Percentiles rank a stretch among this genome's conserved stretches.
Evolutionary conservation across 1,284 basidiomycete genomes (phyloP).

Genomic region (Ustilago shanxiensis): DNA sequence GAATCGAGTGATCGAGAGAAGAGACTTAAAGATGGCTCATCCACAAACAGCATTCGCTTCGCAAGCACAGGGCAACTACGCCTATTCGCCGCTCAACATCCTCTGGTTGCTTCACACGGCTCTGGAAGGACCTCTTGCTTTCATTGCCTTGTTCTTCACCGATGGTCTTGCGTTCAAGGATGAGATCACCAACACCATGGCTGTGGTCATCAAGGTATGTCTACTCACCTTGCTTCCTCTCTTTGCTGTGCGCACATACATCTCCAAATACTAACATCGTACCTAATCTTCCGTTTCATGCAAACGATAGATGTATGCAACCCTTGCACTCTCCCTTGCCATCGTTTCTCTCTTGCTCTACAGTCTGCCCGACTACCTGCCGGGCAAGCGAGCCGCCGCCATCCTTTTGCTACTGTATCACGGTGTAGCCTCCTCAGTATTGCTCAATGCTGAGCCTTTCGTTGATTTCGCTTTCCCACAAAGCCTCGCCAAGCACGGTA

Average conservation of each 20-base stretch:
- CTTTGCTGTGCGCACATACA: not conserved
- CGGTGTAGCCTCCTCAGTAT: constrained; percentile 78
- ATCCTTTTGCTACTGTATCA: constrained; percentile 83
- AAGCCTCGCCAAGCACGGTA: constrained; percentile 73
- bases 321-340: constrained; percentile 32
- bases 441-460: constrained; percentile 82
- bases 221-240: not conserved
- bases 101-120: constrained; percentile 82
- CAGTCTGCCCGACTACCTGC: constrained; percentile 77
- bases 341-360: constrained; percentile 47
- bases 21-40: constrained; percentile 30
- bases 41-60: constrained; percentile 46
- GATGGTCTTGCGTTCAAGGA: constrained; percentile 77
- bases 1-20: not conserved
- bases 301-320: constrained; percentile 31
- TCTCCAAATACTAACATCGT: not conserved
- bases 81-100: constrained; percentile 44
- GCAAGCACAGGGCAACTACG: constrained; percentile 8
- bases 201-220: constrained; percentile 80
- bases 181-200: constrained; percentile 82
- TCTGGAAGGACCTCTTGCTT: constrained; percentile 79
- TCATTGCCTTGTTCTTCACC: constrained; percentile 80
- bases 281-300: not conserved
- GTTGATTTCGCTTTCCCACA: constrained; percentile 80
- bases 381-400: constrained; percentile 83